Evolutionary conservation across 352 stramenopile genomes (phyloP), one percentile per base, ranked within the genome.

Genomic region (Pythium chondricola): DNA sequence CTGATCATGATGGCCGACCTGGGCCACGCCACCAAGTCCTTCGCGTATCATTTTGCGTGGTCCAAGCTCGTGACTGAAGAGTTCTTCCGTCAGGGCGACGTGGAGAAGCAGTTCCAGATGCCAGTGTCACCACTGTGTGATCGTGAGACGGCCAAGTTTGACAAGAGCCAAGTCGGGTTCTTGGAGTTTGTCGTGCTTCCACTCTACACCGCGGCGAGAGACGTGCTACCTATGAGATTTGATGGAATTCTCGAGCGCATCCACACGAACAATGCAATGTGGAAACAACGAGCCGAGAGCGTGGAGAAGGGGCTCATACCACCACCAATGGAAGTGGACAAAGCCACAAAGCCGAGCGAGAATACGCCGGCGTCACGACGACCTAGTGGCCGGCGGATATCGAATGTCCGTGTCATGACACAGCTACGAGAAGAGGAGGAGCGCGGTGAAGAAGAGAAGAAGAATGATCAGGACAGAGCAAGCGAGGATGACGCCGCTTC

Each of bases 1-100:
- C 42, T 87, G 17, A 74, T 86, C 51, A 88, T 89, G 75, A 86
- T 86, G 74, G 69, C 73, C 9, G 78, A 89, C 61, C 36, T 89
- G 6, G 73, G 75, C 10, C 75, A 88, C 32, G 69, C 75, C 0
- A 71, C 76, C 49, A 85, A 87, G 53, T 64, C 71, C 9, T 88
- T 87, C 36, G 69, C 61, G 41, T 32, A 59, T 5, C 75, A 88
- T 33, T 67, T 74, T 18, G 49, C 61, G 13, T 89, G 75, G 78
- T 82, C 75, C 16, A 66, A 69, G 54, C 74, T 68, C 27, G 67
- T 89, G 6, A 48, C 62, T 1, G 75, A 89, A 18, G 75, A 89
- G 58, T 89, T 89, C 39, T 87, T 74, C 46, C 52, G 58, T 0
- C 78, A 89, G 40, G 78, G 78, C 14, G 78, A 89, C 42, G 66